A percentile compares a stretch with the other conserved stretches of the same genome.
Evolutionary conservation across 164 flowering plant species (phyloP).

Genomic region (Magnolia officinalis): DNA sequence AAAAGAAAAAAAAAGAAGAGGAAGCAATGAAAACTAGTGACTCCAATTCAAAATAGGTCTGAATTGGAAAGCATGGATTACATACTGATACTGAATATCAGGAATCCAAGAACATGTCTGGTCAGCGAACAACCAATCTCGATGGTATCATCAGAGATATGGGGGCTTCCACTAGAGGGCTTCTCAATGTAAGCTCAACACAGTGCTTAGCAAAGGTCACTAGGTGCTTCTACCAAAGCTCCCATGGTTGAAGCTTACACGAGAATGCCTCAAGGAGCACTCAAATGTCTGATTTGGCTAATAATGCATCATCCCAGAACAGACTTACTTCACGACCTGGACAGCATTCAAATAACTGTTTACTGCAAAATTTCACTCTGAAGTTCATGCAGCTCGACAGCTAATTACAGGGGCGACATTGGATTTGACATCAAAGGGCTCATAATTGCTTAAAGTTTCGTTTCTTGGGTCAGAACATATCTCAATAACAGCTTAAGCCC

Average conservation of each 20-base stretch:
- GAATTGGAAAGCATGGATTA: background rate
- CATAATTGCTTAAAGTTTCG: too few relatives aligned
- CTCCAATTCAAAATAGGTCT: background rate
- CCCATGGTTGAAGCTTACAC: constrained; percentile 2
- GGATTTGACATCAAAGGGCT: too few relatives aligned
- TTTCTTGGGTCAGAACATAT: too few relatives aligned
- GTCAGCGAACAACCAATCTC: constrained; percentile 27
- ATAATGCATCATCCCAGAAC: constrained; percentile 23
- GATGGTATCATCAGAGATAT: constrained; percentile 19
- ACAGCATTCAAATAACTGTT: background rate
- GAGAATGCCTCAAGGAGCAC: constrained; percentile 24
- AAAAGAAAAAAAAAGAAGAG: background rate
- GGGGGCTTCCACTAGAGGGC: constrained; percentile 16
- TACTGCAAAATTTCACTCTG: background rate
- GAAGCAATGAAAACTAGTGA: background rate
- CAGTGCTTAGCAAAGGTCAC: constrained; percentile 16
- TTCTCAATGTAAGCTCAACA: constrained; percentile 14
- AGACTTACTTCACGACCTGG: background rate
- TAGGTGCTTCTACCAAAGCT: constrained; percentile 11
- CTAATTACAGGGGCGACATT: too few relatives aligned
- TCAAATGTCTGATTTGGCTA: constrained; percentile 30
- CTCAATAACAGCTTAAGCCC: background rate
- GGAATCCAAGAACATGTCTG: background rate
- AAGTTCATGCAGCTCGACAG: too few relatives aligned
- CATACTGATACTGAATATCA: background rate